Percentiles rank a stretch among this genome's conserved stretches.
Conservation (phyloP, 306 rosid species). For the Carpinus fangiana region DNA sequence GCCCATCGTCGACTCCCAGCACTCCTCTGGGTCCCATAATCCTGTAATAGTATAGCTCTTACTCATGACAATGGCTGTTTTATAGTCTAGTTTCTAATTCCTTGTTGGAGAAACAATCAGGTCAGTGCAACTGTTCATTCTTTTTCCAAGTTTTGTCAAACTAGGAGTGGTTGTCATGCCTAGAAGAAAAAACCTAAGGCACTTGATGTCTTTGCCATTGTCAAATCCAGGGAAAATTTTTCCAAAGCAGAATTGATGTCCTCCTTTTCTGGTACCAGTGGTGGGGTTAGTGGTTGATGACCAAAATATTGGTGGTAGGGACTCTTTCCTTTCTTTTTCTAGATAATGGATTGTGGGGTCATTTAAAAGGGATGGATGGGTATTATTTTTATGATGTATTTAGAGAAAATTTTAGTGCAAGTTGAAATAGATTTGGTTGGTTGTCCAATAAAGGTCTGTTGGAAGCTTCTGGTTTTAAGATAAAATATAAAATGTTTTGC, state of each 20-base stretch:
- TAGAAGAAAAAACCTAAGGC: slow-evolving; percentile 34
- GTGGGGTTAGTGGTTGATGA: slow-evolving; percentile 66
- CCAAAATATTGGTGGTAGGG: slow-evolving; percentile 54
- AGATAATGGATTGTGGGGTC: slow-evolving; percentile 66
- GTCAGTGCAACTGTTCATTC: slow-evolving; percentile 39
- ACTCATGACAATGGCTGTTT: slow-evolving; percentile 29
- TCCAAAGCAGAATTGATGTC: slow-evolving; percentile 46
- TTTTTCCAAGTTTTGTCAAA: slow-evolving; percentile 38
- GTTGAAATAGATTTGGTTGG: slow-evolving; percentile 55
- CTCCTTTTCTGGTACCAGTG: slow-evolving; percentile 39
- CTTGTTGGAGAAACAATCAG: slow-evolving; percentile 28
- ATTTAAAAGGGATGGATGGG: slow-evolving; percentile 40
- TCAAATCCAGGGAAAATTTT: slow-evolving; percentile 39
- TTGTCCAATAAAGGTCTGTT: slow-evolving; percentile 49
- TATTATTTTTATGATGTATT: slow-evolving; percentile 42
- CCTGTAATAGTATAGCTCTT: slow-evolving; percentile 20
- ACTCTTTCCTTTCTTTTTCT: slow-evolving; percentile 26
- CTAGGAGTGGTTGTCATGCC: slow-evolving; percentile 40
- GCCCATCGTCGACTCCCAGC: slow-evolving; percentile 9
- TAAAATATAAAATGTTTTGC: slow-evolving; percentile 22
- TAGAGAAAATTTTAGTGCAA: slow-evolving; percentile 50
- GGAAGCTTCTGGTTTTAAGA: slow-evolving; percentile 47
- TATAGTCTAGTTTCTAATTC: slow-evolving; percentile 31
- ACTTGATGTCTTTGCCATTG: slow-evolving; percentile 39
- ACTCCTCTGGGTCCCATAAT: slow-evolving; percentile 15